Conservation (phyloP, 495 filamentous ascomycete genomes). For the Tuber indicum region DNA sequence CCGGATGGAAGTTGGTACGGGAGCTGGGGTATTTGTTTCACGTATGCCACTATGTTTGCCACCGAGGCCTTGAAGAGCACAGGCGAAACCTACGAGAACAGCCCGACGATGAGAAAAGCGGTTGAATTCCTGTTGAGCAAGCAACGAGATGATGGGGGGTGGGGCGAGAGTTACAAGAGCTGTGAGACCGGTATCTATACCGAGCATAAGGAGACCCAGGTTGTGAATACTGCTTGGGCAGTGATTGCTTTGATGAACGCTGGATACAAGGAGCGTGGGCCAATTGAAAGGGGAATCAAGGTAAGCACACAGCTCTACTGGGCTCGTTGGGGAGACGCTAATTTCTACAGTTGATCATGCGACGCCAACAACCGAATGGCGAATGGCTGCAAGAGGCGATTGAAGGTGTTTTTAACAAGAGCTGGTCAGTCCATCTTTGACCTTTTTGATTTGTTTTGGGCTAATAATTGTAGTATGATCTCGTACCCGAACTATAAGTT, state of each 20-base stretch:
- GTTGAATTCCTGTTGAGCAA: constrained; percentile 80
- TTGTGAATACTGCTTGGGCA: constrained; percentile 91
- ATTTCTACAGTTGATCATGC: constrained; percentile 59
- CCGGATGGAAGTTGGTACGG: constrained; percentile 90
- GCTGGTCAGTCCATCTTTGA: constrained; percentile 55
- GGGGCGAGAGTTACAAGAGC: constrained; percentile 90
- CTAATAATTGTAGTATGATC: constrained; percentile 67
- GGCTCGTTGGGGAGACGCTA: background rate
- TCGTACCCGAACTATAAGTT: constrained; percentile 99
- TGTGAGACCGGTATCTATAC: constrained; percentile 57
- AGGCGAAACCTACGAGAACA: constrained; percentile 74
- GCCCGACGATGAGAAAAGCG: constrained; percentile 59
- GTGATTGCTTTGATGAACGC: constrained; percentile 78
- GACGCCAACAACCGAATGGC: constrained; percentile 74
- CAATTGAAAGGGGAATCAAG: constrained; percentile 65
- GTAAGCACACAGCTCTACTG: background rate
- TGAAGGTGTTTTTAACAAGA: constrained; percentile 98
- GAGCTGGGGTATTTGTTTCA: constrained; percentile 96
- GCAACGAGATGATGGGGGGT: constrained; percentile 83
- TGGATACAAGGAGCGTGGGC: constrained; percentile 66
- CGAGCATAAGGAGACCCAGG: constrained; percentile 63
- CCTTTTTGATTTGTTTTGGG: background rate
- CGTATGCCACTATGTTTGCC: constrained; percentile 93
- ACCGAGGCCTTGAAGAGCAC: constrained; percentile 74
- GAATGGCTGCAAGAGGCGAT: constrained; percentile 95